Percentiles rank a stretch among this genome's conserved stretches.
Evolutionary conservation across 306 rosid genomes (phyloP).

Genomic region (Oemleria cerasiformis): DNA sequence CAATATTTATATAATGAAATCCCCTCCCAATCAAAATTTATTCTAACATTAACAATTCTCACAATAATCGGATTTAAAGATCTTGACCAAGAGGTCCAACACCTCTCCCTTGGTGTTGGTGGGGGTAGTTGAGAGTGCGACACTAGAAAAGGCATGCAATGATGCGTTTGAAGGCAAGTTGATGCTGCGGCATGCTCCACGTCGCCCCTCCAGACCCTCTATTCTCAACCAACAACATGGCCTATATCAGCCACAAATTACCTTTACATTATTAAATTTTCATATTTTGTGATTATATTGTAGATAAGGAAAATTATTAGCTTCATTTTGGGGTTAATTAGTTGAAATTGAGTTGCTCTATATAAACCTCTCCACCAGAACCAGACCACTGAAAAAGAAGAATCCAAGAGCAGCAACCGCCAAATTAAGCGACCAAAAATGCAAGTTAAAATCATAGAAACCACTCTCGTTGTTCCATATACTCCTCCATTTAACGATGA

Average conservation of each 20-base stretch:
- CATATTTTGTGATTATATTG: too few relatives aligned
- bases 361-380: not conserved
- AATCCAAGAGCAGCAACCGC: not conserved
- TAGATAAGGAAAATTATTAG: too few relatives aligned
- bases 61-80: too few relatives aligned
- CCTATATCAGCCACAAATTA: not conserved
- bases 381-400: not conserved
- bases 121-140: not conserved
- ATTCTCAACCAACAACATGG: not conserved
- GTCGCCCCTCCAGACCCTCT: constrained; percentile 12
- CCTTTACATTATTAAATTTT: too few relatives aligned
- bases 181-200: constrained; percentile 39
- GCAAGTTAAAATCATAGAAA: constrained; percentile 35
- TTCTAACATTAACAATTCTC: too few relatives aligned
- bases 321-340: too few relatives aligned
- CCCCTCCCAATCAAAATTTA: too few relatives aligned
- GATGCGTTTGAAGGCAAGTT: not conserved
- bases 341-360: not conserved
- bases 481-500: constrained; percentile 42
- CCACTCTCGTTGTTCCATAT: constrained; percentile 43
- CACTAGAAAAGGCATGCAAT: not conserved
- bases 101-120: too few relatives aligned
- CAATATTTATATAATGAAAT: too few relatives aligned
- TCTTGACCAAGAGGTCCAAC: too few relatives aligned
- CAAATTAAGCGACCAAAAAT: not conserved